phyloP scores from a whole-genome alignment of 1,139 yeast species.

The Nakaseomyces uthaithaninus region DNA sequence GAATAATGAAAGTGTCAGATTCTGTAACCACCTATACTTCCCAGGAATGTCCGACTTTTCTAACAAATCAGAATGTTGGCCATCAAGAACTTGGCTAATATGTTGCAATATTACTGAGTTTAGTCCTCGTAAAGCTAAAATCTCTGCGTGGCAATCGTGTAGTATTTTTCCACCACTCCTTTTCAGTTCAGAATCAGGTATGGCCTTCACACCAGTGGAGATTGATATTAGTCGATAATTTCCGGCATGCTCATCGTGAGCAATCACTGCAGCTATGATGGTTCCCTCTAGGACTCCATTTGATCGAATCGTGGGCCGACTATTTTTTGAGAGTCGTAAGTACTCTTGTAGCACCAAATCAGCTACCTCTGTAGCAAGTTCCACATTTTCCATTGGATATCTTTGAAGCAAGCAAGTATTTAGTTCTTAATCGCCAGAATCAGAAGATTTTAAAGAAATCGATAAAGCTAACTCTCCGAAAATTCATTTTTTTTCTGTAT shows the following conservation, averaged over 20 bases:
- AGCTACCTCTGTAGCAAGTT: conserved; percentile 30
- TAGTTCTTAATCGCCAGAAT: too few species aligned
- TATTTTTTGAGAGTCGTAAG: conserved; percentile 34
- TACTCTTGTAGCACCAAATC: conserved; percentile 31
- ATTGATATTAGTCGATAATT: conserved; percentile 39
- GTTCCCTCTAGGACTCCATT: conserved; percentile 78
- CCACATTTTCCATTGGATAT: neutral
- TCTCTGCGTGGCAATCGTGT: conserved; percentile 89
- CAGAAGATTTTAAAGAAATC: too few species aligned
- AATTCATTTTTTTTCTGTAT: neutral
- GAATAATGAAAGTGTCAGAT: conserved; percentile 47
- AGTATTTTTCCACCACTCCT: conserved; percentile 50
- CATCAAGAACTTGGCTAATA: conserved; percentile 11
- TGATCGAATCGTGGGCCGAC: conserved; percentile 52
- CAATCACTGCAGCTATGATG: conserved; percentile 67
- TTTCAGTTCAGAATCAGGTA: conserved; percentile 44
- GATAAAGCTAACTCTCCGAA: too few species aligned
- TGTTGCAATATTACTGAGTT: conserved; percentile 35
- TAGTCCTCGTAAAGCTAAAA: conserved; percentile 60
- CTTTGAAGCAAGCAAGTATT: too few species aligned
- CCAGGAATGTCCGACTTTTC: neutral
- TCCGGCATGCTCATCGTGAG: conserved; percentile 27
- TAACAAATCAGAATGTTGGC: neutral
- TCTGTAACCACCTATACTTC: conserved; percentile 31
- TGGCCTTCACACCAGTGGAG: conserved; percentile 78